A percentile compares a stretch with the other conserved stretches of the same genome.
These are phyloP conservation scores for Suillus fuscotomentosus DNA, from an alignment of 768 basidiomycete genomes.

Conservation along the genomic window DNA sequence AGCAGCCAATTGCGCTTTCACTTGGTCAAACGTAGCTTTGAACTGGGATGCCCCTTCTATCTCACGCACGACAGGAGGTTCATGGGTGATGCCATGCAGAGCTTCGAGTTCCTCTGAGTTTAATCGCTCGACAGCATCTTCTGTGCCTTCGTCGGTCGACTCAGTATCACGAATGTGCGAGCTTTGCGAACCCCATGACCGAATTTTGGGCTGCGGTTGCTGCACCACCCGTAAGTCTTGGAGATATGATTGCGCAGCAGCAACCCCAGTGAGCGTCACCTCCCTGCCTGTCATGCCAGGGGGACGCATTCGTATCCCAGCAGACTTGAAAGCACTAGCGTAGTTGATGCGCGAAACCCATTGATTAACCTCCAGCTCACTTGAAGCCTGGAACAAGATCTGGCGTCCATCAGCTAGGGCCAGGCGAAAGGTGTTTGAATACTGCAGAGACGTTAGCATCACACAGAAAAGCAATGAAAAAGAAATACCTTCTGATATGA, in stretches of 20 bases:
- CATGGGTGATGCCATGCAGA: constrained; percentile 34
- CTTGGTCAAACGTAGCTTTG: constrained; percentile 81
- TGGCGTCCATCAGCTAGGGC: constrained; percentile 76
- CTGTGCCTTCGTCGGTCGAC: constrained; percentile 29
- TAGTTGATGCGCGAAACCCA: constrained; percentile 96
- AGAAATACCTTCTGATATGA: constrained; percentile 70
- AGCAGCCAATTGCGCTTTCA: constrained; percentile 81
- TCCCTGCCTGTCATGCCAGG: constrained; percentile 66
- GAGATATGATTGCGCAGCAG: constrained; percentile 83
- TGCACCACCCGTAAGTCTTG: constrained; percentile 56
- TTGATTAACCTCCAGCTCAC: constrained; percentile 73
- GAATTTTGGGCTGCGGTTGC: constrained; percentile 21
- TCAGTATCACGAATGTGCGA: constrained; percentile 34
- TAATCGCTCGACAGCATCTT: constrained; percentile 33
- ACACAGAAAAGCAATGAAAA: not conserved
- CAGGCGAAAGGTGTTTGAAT: constrained; percentile 75
- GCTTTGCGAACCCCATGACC: constrained; percentile 38
- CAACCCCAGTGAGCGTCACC: constrained; percentile 77
- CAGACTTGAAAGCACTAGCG: constrained; percentile 86
- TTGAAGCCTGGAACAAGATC: constrained; percentile 71
- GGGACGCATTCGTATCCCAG: constrained; percentile 78
- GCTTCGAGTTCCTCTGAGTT: constrained; percentile 1
- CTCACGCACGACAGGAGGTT: constrained; percentile 51
- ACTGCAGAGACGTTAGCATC: constrained; percentile 34
- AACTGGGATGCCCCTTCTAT: constrained; percentile 64